Evolutionary conservation across 2,329 filamentous ascomycete genomes (phyloP).

Genomic region (Gremmenia infestans): DNA sequence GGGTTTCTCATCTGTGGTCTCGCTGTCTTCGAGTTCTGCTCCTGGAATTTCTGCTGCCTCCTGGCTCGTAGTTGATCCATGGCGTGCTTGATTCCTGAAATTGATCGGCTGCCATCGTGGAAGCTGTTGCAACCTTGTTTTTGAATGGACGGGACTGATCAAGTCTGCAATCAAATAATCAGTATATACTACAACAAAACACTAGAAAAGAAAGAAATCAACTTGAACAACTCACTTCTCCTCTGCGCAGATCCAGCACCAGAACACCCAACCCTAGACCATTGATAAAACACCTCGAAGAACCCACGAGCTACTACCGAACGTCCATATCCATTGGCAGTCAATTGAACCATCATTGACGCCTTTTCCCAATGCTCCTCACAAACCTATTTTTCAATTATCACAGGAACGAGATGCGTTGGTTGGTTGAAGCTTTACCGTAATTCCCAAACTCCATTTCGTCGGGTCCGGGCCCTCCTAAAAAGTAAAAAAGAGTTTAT

Average conservation of each 20-base stretch:
- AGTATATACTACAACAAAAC: not conserved
- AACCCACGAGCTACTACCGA: constrained; percentile 19
- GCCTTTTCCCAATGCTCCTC: not conserved
- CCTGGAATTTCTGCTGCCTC: not conserved
- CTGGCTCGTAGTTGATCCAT: too few relatives aligned
- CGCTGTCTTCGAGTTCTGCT: not conserved
- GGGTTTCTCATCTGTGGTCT: not conserved
- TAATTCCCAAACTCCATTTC: too few relatives aligned
- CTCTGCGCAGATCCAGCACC: not conserved
- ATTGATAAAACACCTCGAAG: constrained; percentile 20
- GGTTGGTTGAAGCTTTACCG: too few relatives aligned
- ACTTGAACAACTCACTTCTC: not conserved
- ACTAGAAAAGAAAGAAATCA: not conserved
- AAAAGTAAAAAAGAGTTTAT: not conserved
- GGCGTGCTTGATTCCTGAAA: too few relatives aligned
- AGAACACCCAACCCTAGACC: constrained; percentile 6
- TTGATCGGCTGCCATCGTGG: too few relatives aligned
- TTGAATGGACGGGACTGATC: not conserved
- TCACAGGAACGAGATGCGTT: too few relatives aligned
- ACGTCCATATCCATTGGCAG: constrained; percentile 1
- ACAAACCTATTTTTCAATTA: not conserved
- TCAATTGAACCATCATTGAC: constrained; percentile 3
- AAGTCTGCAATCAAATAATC: not conserved
- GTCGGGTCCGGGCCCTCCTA: not conserved
- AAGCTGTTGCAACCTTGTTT: too few relatives aligned